Percentiles rank a stretch among this genome's conserved stretches.
Conservation (phyloP, 1,139 yeast species). For the Yamadazyma diddensiae region DNA sequence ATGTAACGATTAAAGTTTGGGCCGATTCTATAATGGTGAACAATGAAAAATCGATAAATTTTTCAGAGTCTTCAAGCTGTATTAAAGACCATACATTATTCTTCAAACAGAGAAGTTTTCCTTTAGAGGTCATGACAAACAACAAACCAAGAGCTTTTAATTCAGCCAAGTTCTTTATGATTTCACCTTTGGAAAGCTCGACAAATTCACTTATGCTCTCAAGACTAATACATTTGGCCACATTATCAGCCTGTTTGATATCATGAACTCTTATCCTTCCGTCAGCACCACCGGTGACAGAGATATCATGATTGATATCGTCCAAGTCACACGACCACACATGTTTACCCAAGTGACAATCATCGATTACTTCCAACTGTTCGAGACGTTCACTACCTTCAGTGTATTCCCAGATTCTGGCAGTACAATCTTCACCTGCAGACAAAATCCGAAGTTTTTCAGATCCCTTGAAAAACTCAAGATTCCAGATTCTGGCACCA, state of each 20-base stretch:
- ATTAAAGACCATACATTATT: constrained; percentile 19
- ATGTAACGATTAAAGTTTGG: constrained; percentile 45
- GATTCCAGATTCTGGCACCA: constrained; percentile 87
- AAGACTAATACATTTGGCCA: constrained; percentile 22
- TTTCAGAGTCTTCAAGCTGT: constrained; percentile 26
- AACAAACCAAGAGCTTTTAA: constrained; percentile 34
- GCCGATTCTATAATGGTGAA: constrained; percentile 43
- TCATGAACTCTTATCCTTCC: constrained; percentile 72
- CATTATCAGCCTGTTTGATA: constrained; percentile 21
- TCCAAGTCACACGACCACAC: constrained; percentile 79
- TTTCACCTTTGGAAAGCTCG: constrained; percentile 45
- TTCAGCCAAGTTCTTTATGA: constrained; percentile 59
- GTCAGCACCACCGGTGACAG: constrained; percentile 87
- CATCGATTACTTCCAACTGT: constrained; percentile 37
- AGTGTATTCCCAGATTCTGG: constrained; percentile 68
- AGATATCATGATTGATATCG: constrained; percentile 34
- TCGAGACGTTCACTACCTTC: constrained; percentile 21
- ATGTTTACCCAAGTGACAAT: constrained; percentile 82
- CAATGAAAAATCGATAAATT: constrained; percentile 48
- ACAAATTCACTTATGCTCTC: constrained; percentile 27
- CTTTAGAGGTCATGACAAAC: constrained; percentile 61
- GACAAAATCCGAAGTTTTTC: constrained; percentile 49
- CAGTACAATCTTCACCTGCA: constrained; percentile 86
- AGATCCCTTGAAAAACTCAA: constrained; percentile 51
- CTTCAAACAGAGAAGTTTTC: constrained; percentile 42